Percentiles rank a stretch among this genome's conserved stretches.
These are phyloP conservation scores for Zymoseptoria crescenta DNA, from an alignment of 2,329 filamentous ascomycete genomes.

Conservation along the genomic window DNA sequence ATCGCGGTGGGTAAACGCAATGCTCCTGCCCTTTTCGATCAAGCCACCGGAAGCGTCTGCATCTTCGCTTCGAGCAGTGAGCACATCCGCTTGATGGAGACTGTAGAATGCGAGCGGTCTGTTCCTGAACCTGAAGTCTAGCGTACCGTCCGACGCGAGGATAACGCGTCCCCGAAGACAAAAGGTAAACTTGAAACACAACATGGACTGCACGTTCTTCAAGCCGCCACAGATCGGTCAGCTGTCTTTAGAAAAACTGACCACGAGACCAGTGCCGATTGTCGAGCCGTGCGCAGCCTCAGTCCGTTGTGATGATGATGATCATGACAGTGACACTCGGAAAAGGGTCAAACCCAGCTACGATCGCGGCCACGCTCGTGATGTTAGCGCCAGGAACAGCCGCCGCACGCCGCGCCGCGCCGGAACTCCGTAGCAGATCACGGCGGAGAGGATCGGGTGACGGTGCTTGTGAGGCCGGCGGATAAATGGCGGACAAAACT, in stretches of 20 bases:
- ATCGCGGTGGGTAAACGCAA: background rate
- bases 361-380: background rate
- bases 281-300: background rate
- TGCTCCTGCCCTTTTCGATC: background rate
- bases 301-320: background rate
- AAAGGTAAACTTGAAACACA: background rate
- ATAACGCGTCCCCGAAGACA: background rate
- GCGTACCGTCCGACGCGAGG: background rate
- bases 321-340: background rate
- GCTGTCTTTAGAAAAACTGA: background rate
- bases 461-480: background rate
- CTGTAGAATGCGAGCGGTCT: background rate
- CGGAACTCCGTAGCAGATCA: background rate
- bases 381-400: constrained; percentile 9
- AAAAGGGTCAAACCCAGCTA: background rate
- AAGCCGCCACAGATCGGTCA: background rate
- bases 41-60: background rate
- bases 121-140: background rate
- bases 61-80: background rate
- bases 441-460: background rate
- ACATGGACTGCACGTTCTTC: background rate
- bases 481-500: background rate
- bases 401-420: background rate
- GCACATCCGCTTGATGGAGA: background rate
- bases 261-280: background rate